phyloP scores from a whole-genome alignment of 1,284 basidiomycete genomes.

The Trichosporon sp. region DNA sequence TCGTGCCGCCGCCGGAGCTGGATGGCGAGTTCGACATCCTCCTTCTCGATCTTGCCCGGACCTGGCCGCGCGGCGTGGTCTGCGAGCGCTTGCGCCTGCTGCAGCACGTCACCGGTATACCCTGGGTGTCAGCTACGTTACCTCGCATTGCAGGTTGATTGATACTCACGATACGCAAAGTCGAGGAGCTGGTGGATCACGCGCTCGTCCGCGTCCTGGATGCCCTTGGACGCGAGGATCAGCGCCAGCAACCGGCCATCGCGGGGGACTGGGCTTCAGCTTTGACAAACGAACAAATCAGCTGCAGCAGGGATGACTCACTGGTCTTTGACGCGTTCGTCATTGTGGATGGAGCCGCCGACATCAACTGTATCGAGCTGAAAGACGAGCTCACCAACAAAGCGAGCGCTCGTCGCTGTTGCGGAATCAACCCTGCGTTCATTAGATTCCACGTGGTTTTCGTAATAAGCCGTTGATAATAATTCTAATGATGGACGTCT shows the following conservation, averaged over 20 bases:
- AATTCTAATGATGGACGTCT: not conserved
- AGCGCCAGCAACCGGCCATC: slow-evolving; percentile 90
- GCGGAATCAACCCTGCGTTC: not conserved
- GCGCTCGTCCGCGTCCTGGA: slow-evolving; percentile 87
- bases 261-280: slow-evolving; percentile 57
- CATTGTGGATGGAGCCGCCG: slow-evolving; percentile 9
- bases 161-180: slow-evolving; percentile 72
- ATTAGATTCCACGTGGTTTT: not conserved
- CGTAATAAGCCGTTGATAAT: not conserved
- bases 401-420: not conserved
- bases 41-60: slow-evolving; percentile 73
- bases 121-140: slow-evolving; percentile 37
- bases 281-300: not conserved
- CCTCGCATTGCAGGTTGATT: not conserved
- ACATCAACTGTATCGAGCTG: not conserved
- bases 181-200: slow-evolving; percentile 93
- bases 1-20: slow-evolving; percentile 92
- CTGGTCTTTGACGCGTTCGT: slow-evolving; percentile 15
- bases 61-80: slow-evolving; percentile 73
- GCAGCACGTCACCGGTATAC: slow-evolving; percentile 86
- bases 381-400: not conserved
- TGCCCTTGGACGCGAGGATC: slow-evolving; percentile 86
- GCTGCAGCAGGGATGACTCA: not conserved
- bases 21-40: slow-evolving; percentile 86
- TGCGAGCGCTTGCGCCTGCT: slow-evolving; percentile 84